Percentiles rank a stretch among this genome's conserved stretches.
These are phyloP conservation scores for Neofusicoccum sp. DNA, from an alignment of 2,329 filamentous ascomycete species.

Conservation along the genomic window DNA sequence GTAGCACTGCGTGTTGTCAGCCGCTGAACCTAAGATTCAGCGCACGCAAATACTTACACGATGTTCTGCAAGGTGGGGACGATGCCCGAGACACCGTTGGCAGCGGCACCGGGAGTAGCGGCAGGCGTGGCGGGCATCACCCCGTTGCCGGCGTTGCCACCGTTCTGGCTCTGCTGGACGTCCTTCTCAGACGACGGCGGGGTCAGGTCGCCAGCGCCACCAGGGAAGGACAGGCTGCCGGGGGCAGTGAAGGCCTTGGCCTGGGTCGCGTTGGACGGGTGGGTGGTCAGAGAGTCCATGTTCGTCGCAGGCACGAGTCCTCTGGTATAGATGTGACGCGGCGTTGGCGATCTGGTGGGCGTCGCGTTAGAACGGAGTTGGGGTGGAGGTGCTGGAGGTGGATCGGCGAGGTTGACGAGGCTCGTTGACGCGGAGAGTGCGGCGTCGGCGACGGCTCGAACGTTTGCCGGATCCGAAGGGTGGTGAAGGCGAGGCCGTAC, in stretches of 20 bases:
- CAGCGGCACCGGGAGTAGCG: slow-evolving; percentile 77
- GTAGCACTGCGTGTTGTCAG: slow-evolving; percentile 67
- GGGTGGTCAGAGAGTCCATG: slow-evolving; percentile 90
- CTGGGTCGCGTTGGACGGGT: slow-evolving; percentile 86
- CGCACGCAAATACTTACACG: slow-evolving; percentile 68
- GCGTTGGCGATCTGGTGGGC: slow-evolving; percentile 3
- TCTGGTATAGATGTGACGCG: neutral
- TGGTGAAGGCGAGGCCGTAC: slow-evolving; percentile 40
- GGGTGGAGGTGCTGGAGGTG: neutral
- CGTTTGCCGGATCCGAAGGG: slow-evolving; percentile 17
- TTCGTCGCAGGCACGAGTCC: slow-evolving; percentile 32
- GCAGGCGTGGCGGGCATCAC: slow-evolving; percentile 87
- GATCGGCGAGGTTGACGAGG: slow-evolving; percentile 4
- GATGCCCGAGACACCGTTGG: slow-evolving; percentile 80
- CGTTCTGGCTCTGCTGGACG: slow-evolving; percentile 50
- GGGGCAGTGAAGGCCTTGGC: slow-evolving; percentile 91
- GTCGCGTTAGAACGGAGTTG: slow-evolving; percentile 2
- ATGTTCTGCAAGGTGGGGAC: slow-evolving; percentile 76
- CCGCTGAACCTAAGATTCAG: slow-evolving; percentile 27
- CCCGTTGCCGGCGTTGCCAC: slow-evolving; percentile 52
- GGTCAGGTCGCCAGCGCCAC: slow-evolving; percentile 70
- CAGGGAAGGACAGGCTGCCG: slow-evolving; percentile 87
- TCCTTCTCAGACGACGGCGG: slow-evolving; percentile 74
- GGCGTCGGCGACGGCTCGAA: slow-evolving; percentile 10
- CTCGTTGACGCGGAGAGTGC: neutral